These are phyloP conservation scores for Solanum pimpinellifolium DNA, from an alignment of 257 asterid genomes.

Conservation along the genomic window DNA sequence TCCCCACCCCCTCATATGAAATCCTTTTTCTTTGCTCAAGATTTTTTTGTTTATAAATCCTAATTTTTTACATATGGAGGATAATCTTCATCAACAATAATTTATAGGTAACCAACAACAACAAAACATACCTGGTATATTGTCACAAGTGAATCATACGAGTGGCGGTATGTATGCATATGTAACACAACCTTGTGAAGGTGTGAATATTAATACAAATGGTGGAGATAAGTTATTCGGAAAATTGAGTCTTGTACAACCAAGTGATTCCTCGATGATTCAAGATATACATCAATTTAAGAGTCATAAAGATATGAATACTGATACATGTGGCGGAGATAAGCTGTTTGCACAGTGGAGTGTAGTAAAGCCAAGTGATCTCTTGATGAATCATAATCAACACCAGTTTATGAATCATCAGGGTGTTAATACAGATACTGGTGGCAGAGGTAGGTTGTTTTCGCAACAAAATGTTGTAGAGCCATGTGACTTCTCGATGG, in stretches of 20 bases:
- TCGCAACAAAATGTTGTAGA: no score
- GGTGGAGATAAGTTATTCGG: background rate
- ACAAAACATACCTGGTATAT: background rate
- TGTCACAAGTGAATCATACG: background rate
- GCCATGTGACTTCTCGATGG: background rate
- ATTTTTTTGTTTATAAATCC: background rate
- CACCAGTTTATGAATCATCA: slow-evolving; percentile 13
- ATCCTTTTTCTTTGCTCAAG: slow-evolving; percentile 1
- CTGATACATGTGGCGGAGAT: background rate
- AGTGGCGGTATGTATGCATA: background rate
- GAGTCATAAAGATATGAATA: background rate
- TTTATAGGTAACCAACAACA: background rate
- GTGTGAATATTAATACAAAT: background rate
- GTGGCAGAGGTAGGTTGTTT: slow-evolving; percentile 41
- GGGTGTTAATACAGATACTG: slow-evolving; percentile 18
- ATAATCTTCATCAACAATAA: background rate
- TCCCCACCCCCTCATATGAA: background rate
- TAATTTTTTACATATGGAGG: background rate
- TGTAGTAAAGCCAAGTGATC: slow-evolving; percentile 61
- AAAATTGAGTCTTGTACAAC: background rate
- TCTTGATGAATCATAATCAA: background rate
- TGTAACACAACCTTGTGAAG: background rate
- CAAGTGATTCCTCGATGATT: no score
- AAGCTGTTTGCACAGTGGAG: slow-evolving; percentile 64
- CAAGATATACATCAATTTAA: background rate